Base-by-base conservation (phyloP, 2,329 filamentous ascomycete species). In the Spiromastix sp. region DNA sequence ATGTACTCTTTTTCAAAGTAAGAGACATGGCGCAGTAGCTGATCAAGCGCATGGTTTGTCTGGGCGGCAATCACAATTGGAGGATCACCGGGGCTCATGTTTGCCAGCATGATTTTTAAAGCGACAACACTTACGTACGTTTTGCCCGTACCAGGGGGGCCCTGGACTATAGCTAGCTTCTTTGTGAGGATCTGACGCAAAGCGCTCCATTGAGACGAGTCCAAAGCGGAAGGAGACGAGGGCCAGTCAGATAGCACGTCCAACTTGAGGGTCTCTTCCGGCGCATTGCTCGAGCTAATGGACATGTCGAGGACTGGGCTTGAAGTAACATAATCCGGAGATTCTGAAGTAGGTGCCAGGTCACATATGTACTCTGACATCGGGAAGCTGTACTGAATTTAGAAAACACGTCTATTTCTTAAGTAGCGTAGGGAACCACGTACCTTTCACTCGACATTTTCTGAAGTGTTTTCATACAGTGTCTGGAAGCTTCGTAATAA, bases 21-120 rank as follows among this genome's bases (percentile, higher is more conserved):
- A 1, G 75, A 64, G 11, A 85, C 67, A 36, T 79, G 74, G 1
- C 63, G 60, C 0, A 94, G 64, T 0, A 95, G 65, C 51, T 94
- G 86, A 47, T 95, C 86, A 0, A 94, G 63, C 0, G 86, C 86
- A 56, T 94, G 85, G 40, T 95, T 95, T 0, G 86, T 95, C 48
- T 94, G 85, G 5, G 85, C 85, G 0, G 85, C 73, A 3, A 94
- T 67, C 13, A 94, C 68, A 19, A 95, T 77, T 0, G 83, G 83
- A 6, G 77, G 70, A 38, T 79, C 74, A 0, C 58, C 64, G 2
- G 51, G 48, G 2, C 55, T 52, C 48, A 74, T 68, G 35, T 81
- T 83, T 1, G 67, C 57, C 1, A 85, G 62, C 35, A 87, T 62
- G 1, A 79, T 66, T 30, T 72, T 74, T 7, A 95, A 55, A 0